A percentile compares a stretch with the other conserved stretches of the same genome.
Conservation (phyloP, 208 protist genomes). For the Trypanosoma lewisi region DNA sequence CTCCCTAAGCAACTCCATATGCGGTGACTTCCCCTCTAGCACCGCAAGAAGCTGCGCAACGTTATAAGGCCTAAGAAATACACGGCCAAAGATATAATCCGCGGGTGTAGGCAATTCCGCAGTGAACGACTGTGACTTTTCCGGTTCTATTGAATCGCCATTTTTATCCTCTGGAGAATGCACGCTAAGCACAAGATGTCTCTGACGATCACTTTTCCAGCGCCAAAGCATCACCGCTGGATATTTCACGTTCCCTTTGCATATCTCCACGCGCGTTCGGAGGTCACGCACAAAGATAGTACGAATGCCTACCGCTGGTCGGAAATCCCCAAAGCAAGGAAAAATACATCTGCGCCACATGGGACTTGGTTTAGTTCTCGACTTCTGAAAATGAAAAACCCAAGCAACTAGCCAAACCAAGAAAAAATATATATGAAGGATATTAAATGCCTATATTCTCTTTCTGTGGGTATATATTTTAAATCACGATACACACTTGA, state of each 20-base stretch:
- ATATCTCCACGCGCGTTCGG: conserved; percentile 48
- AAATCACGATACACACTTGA: not conserved
- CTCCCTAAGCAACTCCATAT: conserved; percentile 33
- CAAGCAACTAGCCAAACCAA: not conserved
- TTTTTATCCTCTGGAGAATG: conserved; percentile 22
- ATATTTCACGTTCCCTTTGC: conserved; percentile 25
- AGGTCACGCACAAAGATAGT: conserved; percentile 58
- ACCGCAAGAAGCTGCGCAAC: conserved; percentile 82
- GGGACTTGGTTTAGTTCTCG: not conserved
- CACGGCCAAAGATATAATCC: conserved; percentile 74
- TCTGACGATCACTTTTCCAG: conserved; percentile 48
- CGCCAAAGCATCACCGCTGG: conserved; percentile 63
- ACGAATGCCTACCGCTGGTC: not conserved
- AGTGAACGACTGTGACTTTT: conserved; percentile 1
- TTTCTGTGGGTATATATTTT: not conserved
- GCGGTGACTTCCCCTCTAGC: conserved; percentile 54
- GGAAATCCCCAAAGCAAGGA: not conserved
- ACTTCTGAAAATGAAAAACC: not conserved
- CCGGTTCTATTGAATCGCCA: not conserved
- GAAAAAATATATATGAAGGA: not conserved
- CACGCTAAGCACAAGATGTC: conserved; percentile 61
- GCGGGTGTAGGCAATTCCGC: conserved; percentile 7
- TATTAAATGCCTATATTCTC: not conserved
- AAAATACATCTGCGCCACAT: conserved; percentile 21
- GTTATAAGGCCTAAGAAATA: conserved; percentile 84